A percentile compares a stretch with the other conserved stretches of the same genome.
Conservation (phyloP, 192 early-diverging fungal species). For the Coemansia sp. region DNA sequence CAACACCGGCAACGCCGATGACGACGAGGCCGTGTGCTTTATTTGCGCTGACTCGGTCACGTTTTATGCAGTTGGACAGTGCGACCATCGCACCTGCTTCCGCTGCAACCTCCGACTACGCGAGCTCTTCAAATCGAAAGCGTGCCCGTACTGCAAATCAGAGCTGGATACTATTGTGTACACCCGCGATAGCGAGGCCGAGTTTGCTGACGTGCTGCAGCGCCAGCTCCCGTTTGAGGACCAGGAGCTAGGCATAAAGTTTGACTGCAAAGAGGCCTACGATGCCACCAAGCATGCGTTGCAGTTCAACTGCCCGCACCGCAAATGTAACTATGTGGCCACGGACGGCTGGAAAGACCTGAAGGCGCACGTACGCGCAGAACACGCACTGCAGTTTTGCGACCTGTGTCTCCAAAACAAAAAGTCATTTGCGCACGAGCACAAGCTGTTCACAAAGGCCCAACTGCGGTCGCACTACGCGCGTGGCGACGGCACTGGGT, state of each 20-base stretch:
- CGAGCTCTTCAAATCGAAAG: conserved; percentile 78
- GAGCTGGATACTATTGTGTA: conserved; percentile 76
- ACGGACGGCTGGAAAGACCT: conserved; percentile 78
- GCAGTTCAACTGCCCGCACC: conserved; percentile 84
- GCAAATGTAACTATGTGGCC: conserved; percentile 69
- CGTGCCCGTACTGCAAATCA: conserved; percentile 90
- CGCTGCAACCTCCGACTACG: conserved; percentile 86
- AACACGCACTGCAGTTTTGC: conserved; percentile 75
- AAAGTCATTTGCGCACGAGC: conserved; percentile 92
- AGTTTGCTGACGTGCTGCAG: conserved; percentile 54
- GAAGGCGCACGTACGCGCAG: conserved; percentile 73
- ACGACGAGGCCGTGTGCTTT: conserved; percentile 61
- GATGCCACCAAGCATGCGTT: conserved; percentile 69
- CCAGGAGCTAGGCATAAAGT: conserved; percentile 64
- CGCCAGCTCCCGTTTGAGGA: conserved; percentile 60
- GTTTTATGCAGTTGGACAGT: conserved; percentile 79
- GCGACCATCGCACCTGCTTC: conserved; percentile 93
- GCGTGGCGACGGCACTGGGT: conserved; percentile 68
- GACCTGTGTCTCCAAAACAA: conserved; percentile 86
- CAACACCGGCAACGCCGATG: background rate
- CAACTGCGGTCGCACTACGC: conserved; percentile 74
- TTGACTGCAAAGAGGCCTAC: conserved; percentile 70
- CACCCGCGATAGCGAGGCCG: conserved; percentile 59
- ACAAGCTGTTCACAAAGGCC: conserved; percentile 72
- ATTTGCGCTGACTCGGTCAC: conserved; percentile 84